Base-by-base conservation (phyloP, 192 early-diverging fungal species). In the Podila epigama region DNA sequence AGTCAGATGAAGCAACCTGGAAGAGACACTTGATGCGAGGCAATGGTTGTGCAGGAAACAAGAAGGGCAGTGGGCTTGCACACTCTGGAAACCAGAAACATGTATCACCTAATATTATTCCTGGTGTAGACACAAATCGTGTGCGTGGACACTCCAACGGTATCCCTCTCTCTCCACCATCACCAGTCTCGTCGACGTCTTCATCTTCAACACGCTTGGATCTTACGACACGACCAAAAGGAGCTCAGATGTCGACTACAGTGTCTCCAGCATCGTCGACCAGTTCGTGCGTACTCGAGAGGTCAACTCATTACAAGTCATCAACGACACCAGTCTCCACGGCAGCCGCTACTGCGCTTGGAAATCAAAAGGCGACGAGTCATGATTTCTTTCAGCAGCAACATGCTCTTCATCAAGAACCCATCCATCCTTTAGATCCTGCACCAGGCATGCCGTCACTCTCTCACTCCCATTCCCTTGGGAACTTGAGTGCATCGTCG, bases 1-100 rank as follows among this genome's bases (percentile, higher is more conserved):
- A 79, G 7, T 82, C 78, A 25, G 84, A 82, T 2, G 91, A 92
- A 41, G 73, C 72, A 27, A 82, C 84, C 3, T 91, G 91, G 92
- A 90, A 87, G 39, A 25, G 62, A 44, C 92, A 93, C 81, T 69
- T 93, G 13, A 51, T 90, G n/a, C 34, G 48, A 33, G 68, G 57
- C 33, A 40, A 48, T 32, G 91, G 91, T 28, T 92, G 90, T 60
- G 80, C 86, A 1, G 82, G 69, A 55, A 92, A 82, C 71, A 69
- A 64, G 36, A 82, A 78, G 40, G 44, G 44, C n/a, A 22, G n/a
- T 25, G n/a, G 20, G 5, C n/a, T 2, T 48, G n/a, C n/a, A 16
- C 44, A 22, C 44, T 20, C 44, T 48, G 44, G 3, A 20, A 20
- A 22, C 8, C 33, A 39, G 35, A 15, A 37, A 3, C 20, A 27